phyloP scores from a whole-genome alignment of 768 basidiomycete genomes.

The Strobilomyces echinocephalus region DNA sequence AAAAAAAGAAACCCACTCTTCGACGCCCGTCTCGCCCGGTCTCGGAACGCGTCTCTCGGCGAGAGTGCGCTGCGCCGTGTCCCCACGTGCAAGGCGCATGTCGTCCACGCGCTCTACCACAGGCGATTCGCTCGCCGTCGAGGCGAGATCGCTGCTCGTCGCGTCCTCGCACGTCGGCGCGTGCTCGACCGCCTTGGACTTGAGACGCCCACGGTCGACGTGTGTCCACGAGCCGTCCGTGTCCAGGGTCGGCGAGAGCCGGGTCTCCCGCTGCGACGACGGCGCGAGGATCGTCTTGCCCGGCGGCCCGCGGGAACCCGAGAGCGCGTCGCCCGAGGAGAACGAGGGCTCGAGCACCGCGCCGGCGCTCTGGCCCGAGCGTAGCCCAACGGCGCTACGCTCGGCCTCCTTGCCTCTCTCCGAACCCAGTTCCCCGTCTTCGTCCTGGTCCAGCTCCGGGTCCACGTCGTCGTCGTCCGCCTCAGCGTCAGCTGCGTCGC shows the following conservation, averaged over 20 bases:
- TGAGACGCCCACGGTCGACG: conserved; percentile 43
- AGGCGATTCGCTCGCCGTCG: conserved; percentile 43
- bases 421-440: not conserved
- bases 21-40: conserved; percentile 59
- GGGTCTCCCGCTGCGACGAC: conserved; percentile 8
- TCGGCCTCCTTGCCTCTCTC: conserved; percentile 13
- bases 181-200: conserved; percentile 9
- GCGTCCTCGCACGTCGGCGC: conserved; percentile 26
- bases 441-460: too few relatives aligned
- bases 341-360: conserved; percentile 2
- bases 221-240: conserved; percentile 70
- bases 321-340: not conserved
- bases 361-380: conserved; percentile 17
- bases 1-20: conserved; percentile 49
- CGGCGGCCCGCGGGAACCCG: not conserved
- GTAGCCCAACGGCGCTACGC: not conserved
- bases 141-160: conserved; percentile 49
- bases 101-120: conserved; percentile 32
- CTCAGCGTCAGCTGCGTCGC: not conserved
- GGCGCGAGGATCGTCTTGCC: conserved; percentile 2
- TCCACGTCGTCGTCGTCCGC: too few relatives aligned
- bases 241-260: conserved; percentile 30
- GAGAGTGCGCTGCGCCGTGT: conserved; percentile 39
- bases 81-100: conserved; percentile 25
- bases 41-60: conserved; percentile 65